These are phyloP conservation scores for rapeseed (Brassica napus) DNA, from an alignment of 345 rosid species.

Conservation along the genomic window DNA sequence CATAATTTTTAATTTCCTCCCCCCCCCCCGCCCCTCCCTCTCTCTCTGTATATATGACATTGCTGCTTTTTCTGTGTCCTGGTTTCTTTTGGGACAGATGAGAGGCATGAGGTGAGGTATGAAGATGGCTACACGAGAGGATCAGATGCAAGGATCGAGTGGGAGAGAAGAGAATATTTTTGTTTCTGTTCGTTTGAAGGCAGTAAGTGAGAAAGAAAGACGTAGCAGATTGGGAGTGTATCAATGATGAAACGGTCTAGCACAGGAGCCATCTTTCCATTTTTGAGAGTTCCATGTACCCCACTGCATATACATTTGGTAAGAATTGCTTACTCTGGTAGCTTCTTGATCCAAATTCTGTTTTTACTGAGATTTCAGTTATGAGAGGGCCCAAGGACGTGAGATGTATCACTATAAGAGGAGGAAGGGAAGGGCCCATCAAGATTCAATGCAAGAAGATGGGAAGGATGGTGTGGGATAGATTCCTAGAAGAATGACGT, in stretches of 20 bases:
- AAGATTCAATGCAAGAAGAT: too few relatives aligned
- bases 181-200: conserved; percentile 86
- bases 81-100: conserved; percentile 42
- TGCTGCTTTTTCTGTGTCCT: conserved; percentile 34
- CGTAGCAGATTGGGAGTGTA: conserved; percentile 85
- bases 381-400: too few relatives aligned
- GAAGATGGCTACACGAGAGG: conserved; percentile 55
- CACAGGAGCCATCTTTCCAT: conserved; percentile 69
- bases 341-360: conserved; percentile 19
- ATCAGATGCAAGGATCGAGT: conserved; percentile 48
- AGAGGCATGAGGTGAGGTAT: conserved; percentile 46
- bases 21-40: neutral
- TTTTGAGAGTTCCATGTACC: conserved; percentile 87
- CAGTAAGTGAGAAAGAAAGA: conserved; percentile 77
- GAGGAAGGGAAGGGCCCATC: too few relatives aligned
- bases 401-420: too few relatives aligned
- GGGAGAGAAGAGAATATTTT: conserved; percentile 61
- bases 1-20: neutral
- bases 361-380: conserved; percentile 19
- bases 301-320: conserved; percentile 84
- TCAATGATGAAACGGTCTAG: conserved; percentile 62
- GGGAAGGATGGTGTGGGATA: too few relatives aligned
- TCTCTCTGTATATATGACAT: neutral
- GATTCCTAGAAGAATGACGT: too few relatives aligned
- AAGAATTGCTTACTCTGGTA: conserved; percentile 36